Base-by-base conservation (phyloP, 768 basidiomycete species). In the Pluteus cervinus region DNA sequence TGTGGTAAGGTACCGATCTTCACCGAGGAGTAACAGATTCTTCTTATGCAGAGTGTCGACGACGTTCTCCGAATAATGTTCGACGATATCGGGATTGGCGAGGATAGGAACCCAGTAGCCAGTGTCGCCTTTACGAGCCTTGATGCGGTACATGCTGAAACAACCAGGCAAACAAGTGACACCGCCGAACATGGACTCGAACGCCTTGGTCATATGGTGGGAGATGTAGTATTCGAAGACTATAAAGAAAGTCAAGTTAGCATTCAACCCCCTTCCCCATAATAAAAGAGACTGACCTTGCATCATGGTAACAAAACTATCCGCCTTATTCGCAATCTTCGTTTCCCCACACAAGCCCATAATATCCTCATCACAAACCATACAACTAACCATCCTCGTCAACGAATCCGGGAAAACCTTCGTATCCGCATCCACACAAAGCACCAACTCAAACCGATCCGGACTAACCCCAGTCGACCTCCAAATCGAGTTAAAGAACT, bases 211-310 rank as follows among this genome's bases (percentile, higher is more conserved):
- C 73, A 93, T 76, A 59, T 98, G 94, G 57, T 99, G 96, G 7
- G 96, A 97, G 64, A 97, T 96, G 70, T 98, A 99, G 62, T 99
- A 99, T 63, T 99, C 94, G 59, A 99, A 99, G 39, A 98, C 96
- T 97, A 48, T 11, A 40, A 43, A 41, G 21, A 39, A 24, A 44
- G 29, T 32, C 22, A 29, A 37, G 24, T 22, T 33, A 14, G 15
- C 9, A 28, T 9, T 28, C 24, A 30, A 30, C 12, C 7, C 12
- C 11, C 24, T 18, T 36, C 24, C 24, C 21, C 39, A 33, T 29
- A 17, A 29, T 45, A 18, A 30, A 29, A 12, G 29, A 23, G 30
- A 64, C 86, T 31, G 39, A 93, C 94, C 93, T 74, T 99, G 96
- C 63, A 99, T 98, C 96, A 99, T 98, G 11, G 94, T 97, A 29